A percentile compares a stretch with the other conserved stretches of the same genome.
phyloP scores from a whole-genome alignment of 2,329 filamentous ascomycete species.

The Camillea tinctor region DNA sequence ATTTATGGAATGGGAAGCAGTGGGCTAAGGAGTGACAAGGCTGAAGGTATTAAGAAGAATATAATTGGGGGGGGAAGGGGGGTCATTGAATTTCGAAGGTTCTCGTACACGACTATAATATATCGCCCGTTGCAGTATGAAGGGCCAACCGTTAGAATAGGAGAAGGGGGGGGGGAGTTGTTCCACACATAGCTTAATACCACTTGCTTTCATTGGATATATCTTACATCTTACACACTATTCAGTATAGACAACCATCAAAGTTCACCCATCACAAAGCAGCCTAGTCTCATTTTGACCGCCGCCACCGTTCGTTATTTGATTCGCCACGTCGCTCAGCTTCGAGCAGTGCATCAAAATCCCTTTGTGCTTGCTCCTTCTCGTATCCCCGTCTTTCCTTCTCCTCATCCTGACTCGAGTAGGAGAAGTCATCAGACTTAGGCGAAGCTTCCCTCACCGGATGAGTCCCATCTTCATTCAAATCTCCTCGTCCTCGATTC shows the following conservation, averaged over 20 bases:
- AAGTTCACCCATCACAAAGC: neutral
- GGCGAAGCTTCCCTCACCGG: constrained; percentile 16
- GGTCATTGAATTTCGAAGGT: constrained; percentile 7
- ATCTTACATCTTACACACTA: constrained; percentile 6
- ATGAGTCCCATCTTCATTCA: constrained; percentile 25
- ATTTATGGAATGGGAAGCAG: constrained; percentile 50
- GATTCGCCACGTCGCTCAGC: constrained; percentile 36
- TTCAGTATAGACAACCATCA: neutral
- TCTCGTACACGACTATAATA: neutral
- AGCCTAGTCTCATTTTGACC: neutral
- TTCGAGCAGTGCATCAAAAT: constrained; percentile 51
- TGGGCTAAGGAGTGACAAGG: constrained; percentile 42
- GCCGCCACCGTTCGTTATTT: constrained; percentile 8
- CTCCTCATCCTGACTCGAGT: constrained; percentile 37
- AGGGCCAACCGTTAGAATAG: neutral
- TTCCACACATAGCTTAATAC: neutral
- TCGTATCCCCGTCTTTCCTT: constrained; percentile 35
- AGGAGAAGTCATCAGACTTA: constrained; percentile 35
- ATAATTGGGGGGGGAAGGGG: too few relatives aligned
- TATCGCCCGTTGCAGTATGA: neutral
- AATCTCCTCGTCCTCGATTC: constrained; percentile 26
- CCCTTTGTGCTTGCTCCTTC: constrained; percentile 47
- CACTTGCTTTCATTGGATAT: neutral
- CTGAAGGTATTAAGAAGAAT: too few relatives aligned
- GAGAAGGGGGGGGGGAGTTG: too few relatives aligned